Evolutionary conservation across 2,329 filamentous ascomycete genomes (phyloP).

Genomic region (Huntiella savannae): DNA sequence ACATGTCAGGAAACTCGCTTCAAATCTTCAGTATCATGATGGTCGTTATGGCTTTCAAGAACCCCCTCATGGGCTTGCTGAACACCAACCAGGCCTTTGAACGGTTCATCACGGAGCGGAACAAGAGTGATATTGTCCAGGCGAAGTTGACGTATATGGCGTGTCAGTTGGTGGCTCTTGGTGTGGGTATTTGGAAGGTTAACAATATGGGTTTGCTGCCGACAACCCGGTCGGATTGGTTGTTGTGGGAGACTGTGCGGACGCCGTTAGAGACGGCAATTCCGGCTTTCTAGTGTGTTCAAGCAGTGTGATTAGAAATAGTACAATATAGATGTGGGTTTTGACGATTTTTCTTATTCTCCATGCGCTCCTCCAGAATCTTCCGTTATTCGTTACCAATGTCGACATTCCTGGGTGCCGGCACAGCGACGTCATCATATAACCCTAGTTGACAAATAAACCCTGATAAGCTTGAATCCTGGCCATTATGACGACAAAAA

Average conservation of each 20-base stretch:
- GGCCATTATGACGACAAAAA: not conserved
- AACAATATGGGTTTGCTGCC: conserved; percentile 91
- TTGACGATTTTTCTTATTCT: not conserved
- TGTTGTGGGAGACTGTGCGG: conserved; percentile 78
- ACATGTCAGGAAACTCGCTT: conserved; percentile 96
- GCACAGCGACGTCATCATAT: not conserved
- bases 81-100: conserved; percentile 76
- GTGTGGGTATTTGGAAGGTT: conserved; percentile 84
- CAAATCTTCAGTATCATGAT: conserved; percentile 99
- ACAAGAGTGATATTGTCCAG: conserved; percentile 50
- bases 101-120: conserved; percentile 70
- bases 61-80: conserved; percentile 68
- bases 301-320: not conserved
- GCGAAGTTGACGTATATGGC: conserved; percentile 77
- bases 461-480: not conserved
- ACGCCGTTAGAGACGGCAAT: conserved; percentile 47
- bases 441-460: not conserved
- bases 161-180: conserved; percentile 71
- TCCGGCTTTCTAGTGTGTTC: conserved; percentile 27
- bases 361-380: not conserved
- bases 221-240: conserved; percentile 93
- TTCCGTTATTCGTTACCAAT: not conserved
- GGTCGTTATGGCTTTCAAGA: conserved; percentile 98
- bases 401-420: too few species aligned
- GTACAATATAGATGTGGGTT: not conserved